These are phyloP conservation scores for Xylaria grammica DNA, from an alignment of 495 filamentous ascomycete genomes.

Conservation along the genomic window DNA sequence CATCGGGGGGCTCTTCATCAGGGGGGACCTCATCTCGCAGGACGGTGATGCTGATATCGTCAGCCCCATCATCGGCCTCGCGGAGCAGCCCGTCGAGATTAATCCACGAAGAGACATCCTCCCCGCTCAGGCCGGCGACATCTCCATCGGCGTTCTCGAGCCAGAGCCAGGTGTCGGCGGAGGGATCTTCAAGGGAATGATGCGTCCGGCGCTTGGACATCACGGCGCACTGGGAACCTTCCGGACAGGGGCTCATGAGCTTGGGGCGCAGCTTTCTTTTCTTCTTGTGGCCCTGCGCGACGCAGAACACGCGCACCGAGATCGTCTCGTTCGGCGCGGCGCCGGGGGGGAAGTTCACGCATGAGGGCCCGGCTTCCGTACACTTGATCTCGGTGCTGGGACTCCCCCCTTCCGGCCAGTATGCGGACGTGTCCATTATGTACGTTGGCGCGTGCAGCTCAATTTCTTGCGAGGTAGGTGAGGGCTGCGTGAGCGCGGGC, in stretches of 20 bases:
- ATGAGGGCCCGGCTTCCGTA: background rate
- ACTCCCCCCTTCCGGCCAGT: background rate
- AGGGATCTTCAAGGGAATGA: no score
- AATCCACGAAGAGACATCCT: background rate
- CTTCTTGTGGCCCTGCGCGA: background rate
- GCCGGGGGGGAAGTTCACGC: background rate
- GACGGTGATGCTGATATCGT: slow-evolving; percentile 15
- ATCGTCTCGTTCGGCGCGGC: background rate
- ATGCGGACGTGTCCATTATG: background rate
- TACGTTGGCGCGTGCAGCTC: background rate
- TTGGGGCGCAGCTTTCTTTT: background rate
- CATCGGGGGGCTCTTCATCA: no score
- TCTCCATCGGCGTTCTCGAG: background rate
- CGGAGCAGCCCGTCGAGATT: background rate
- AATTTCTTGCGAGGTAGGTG: no score
- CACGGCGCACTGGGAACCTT: background rate
- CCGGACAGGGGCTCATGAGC: background rate
- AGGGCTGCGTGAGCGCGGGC: no score
- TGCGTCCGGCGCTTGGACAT: no score
- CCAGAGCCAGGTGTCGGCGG: no score
- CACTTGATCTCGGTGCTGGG: background rate
- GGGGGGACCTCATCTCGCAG: no score
- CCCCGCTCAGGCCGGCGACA: background rate
- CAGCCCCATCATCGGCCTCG: background rate
- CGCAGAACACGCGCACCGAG: slow-evolving; percentile 2